Base-by-base conservation (phyloP, 2,329 filamentous ascomycete genomes). In the Raffaelea deltoideospora region DNA sequence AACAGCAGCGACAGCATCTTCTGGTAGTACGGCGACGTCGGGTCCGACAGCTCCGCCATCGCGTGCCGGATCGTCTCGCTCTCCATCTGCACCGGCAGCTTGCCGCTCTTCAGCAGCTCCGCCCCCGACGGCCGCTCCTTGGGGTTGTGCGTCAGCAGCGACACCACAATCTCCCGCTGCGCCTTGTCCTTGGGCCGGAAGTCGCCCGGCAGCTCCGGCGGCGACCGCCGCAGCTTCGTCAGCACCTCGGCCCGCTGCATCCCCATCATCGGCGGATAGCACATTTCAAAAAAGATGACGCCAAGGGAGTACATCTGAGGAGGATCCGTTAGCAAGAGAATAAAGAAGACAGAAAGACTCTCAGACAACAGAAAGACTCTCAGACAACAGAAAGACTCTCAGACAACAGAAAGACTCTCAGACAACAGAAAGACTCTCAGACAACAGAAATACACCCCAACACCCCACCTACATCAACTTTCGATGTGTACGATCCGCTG, bases 231-330 rank as follows among this genome's bases (percentile, higher is more conserved):
- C 30, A 95, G 65, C 37, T 69, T 63, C 36, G 79, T 69, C 21
- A 95, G 64, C 4, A 76, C 69, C 35, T 67, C 58, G 2, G 69
- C 71, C 43, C 75, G 67, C 47, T 79, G 68, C 72, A 79, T 78
- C 5, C 73, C 74, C 10, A 64, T 46, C 52, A 77, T 64, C 0
- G 72, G 65, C 24, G 64, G 58, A 45, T 77, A 87, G 50, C 82
- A 92, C 90, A 98, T 98, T 57, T 98, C 90, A 47, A 95, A 96
- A 59, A 98, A 93, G 39, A 98, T 96, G 44, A 98, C 82, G 0
- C 90, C 90, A 30, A 98, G 66, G 0, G 88, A 95, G 53, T 90
- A 98, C 88, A 98, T 96, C 69, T 76, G 38, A n/a, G n/a, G n/a
- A n/a, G n/a, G n/a, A 1, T 26, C 15, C 3, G 26, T 24, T 8